Base-by-base conservation (phyloP, 2,329 filamentous ascomycete species). In the Coniosporium tulheliwenetii region DNA sequence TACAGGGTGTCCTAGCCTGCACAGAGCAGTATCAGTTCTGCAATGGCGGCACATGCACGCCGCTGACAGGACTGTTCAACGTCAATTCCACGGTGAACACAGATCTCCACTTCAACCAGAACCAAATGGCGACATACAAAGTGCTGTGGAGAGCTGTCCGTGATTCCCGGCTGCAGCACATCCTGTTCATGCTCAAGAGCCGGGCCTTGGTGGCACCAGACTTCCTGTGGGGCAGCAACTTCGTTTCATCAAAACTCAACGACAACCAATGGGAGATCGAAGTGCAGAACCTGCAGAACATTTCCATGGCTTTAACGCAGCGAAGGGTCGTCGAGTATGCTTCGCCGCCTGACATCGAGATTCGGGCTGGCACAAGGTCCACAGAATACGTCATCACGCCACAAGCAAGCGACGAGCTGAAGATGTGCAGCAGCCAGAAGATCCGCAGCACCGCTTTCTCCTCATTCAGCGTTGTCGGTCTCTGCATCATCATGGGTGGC, bases 11-110 rank as follows among this genome's bases (percentile, higher is more conserved):
- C 14, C 35, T 41, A 9, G 40, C 13, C 16, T 41, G 40, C 37
- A 39, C 30, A 7, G 40, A 41, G 5, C 40, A 41, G 29, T 30
- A 39, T 16, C 40, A 41, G 15, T 39, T 41, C 15, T 41, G 40
- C 36, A 41, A 41, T 29, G 26, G 39, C 40, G 29, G 29, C n/a
- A 13, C 9, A 30, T 41, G 40, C 30, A 41, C 40, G 14, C 19
- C 19, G 19, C 19, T 26, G 19, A 26, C 19, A 26, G 19, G 19
- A 26, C 19, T 26, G 19, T 26, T 26, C 19, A 16, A 26, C 8
- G 37, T 41, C 10, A 30, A 29, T 29, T 30, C 19, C n/a, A n/a
- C 36, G 10, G 36, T 15, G 10, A 10, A 29, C 10, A 3, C 36
- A 10, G 15, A 15, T 37, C 36, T 37, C 10, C 10, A n/a, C 10